phyloP scores from a whole-genome alignment of 1,139 yeast genomes.

The Saccharomyces hybrid region DNA sequence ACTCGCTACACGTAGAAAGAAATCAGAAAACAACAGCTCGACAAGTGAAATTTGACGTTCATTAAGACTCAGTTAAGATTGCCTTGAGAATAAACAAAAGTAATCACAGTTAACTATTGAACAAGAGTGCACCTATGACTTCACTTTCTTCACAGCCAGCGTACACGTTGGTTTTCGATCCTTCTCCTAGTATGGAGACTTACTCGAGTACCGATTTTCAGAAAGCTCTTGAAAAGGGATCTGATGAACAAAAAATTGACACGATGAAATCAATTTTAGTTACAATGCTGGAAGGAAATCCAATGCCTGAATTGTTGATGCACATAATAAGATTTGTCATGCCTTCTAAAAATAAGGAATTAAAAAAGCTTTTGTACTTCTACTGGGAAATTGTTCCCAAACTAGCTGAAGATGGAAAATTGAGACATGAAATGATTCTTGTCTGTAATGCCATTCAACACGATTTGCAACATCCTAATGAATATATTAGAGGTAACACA shows the following conservation, averaged over 20 bases:
- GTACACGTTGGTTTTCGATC: constrained; percentile 68
- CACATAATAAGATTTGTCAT: constrained; percentile 92
- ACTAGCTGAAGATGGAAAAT: constrained; percentile 75
- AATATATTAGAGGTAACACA: constrained; percentile 91
- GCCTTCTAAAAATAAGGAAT: constrained; percentile 88
- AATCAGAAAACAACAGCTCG: constrained; percentile 1
- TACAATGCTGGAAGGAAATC: constrained; percentile 86
- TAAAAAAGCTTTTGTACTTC: constrained; percentile 85
- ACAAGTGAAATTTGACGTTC: background rate
- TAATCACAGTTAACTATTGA: background rate
- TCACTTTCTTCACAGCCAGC: constrained; percentile 34
- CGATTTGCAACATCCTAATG: constrained; percentile 97
- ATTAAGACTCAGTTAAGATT: background rate
- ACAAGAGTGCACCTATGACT: constrained; percentile 9
- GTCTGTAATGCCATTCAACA: constrained; percentile 97
- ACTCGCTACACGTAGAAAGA: background rate
- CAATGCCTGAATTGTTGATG: constrained; percentile 93
- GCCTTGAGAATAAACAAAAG: constrained; percentile 2
- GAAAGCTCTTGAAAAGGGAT: constrained; percentile 76
- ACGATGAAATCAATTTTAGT: constrained; percentile 85
- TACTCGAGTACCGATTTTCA: constrained; percentile 72
- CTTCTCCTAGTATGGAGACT: constrained; percentile 54
- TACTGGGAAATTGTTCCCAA: constrained; percentile 99
- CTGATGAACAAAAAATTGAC: constrained; percentile 77
- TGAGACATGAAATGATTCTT: constrained; percentile 96